Percentiles rank a stretch among this genome's conserved stretches.
Conservation (phyloP, 2,329 filamentous ascomycete genomes). For the Lachnellula cervina region DNA sequence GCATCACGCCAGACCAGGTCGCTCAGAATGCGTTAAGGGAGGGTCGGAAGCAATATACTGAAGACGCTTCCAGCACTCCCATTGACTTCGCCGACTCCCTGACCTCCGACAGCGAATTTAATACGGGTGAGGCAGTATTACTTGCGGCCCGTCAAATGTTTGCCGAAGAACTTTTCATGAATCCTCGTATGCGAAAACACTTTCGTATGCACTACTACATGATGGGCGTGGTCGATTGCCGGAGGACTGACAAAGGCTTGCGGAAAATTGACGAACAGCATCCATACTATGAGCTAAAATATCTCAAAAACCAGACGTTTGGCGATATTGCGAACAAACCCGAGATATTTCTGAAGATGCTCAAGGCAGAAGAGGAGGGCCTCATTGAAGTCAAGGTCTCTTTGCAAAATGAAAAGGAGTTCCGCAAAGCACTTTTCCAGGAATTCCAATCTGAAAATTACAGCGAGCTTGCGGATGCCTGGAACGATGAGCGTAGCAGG, state of each 20-base stretch:
- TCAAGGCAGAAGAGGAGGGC: slow-evolving; percentile 92
- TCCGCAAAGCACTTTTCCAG: slow-evolving; percentile 70
- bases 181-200: slow-evolving; percentile 82
- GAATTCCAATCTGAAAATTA: slow-evolving; percentile 94
- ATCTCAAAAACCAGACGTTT: slow-evolving; percentile 84
- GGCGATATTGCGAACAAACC: slow-evolving; percentile 75
- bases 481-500: slow-evolving; percentile 84
- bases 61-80: slow-evolving; percentile 75
- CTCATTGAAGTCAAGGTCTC: slow-evolving; percentile 79
- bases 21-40: slow-evolving; percentile 79
- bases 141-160: slow-evolving; percentile 81
- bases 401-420: slow-evolving; percentile 70
- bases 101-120: slow-evolving; percentile 65
- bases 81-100: slow-evolving; percentile 83
- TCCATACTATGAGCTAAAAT: slow-evolving; percentile 97
- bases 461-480: slow-evolving; percentile 89
- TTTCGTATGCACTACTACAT: slow-evolving; percentile 80
- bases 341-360: slow-evolving; percentile 92
- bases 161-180: slow-evolving; percentile 82
- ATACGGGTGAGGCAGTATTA: slow-evolving; percentile 70
- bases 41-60: slow-evolving; percentile 74
- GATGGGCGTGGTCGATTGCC: slow-evolving; percentile 78
- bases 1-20: slow-evolving; percentile 82
- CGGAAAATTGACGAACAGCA: slow-evolving; percentile 92
- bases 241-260: slow-evolving; percentile 87